Conservation (phyloP, 2,329 filamentous ascomycete species). For the Exophiala viscosa region DNA sequence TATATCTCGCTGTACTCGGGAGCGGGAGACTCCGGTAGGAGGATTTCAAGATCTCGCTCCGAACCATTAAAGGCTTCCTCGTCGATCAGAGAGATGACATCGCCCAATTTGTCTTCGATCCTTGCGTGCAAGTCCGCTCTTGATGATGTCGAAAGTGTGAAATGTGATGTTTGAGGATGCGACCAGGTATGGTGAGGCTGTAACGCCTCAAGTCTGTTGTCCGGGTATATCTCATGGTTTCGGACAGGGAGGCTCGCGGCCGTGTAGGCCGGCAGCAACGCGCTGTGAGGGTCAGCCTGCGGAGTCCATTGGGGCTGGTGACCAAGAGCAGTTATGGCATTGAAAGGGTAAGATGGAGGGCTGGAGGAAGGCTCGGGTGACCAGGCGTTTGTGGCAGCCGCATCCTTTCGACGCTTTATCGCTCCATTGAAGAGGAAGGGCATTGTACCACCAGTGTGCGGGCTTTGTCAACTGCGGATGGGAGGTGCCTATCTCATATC, state of each 20-base stretch:
- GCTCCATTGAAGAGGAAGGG: slow-evolving; percentile 1
- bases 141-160: not conserved
- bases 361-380: slow-evolving; percentile 2
- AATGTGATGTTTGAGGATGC: not conserved
- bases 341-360: slow-evolving; percentile 4
- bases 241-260: slow-evolving; percentile 7
- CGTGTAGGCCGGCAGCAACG: not conserved
- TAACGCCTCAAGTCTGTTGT: not conserved
- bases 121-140: slow-evolving; percentile 42
- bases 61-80: slow-evolving; percentile 53
- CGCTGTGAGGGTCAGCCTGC: slow-evolving; percentile 4
- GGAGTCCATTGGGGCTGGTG: slow-evolving; percentile 9
- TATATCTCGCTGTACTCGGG: slow-evolving; percentile 4
- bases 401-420: slow-evolving; percentile 10
- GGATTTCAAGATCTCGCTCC: slow-evolving; percentile 32
- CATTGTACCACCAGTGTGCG: not conserved
- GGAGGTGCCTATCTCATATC: not conserved
- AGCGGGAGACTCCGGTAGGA: not conserved
- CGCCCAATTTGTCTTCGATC: slow-evolving; percentile 61
- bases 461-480: not conserved
- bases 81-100: slow-evolving; percentile 70
- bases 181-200: slow-evolving; percentile 15
- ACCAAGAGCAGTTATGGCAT: not conserved
- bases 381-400: not conserved
- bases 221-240: not conserved